Conservation (phyloP, 768 basidiomycete species). For the Paxillus involutus region DNA sequence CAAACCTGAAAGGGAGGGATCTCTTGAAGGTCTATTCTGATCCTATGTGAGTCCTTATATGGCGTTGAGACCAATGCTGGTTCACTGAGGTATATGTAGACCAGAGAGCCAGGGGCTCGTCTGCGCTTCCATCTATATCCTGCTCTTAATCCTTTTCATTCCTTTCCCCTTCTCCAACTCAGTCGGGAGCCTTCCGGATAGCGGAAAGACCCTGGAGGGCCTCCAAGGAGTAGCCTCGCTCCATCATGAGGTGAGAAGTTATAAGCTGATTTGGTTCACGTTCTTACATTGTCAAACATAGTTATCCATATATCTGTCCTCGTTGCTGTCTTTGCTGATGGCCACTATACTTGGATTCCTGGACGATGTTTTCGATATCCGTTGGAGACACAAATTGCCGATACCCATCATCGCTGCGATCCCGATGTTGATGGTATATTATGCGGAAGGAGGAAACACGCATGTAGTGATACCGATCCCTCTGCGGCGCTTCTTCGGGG, state of each 20-base stretch:
- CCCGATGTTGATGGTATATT: conserved; percentile 94
- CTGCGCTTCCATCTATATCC: conserved; percentile 85
- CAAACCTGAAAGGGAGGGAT: conserved; percentile 84
- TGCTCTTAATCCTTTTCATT: conserved; percentile 87
- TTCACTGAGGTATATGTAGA: conserved; percentile 40
- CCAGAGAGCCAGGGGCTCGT: conserved; percentile 94
- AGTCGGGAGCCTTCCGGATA: conserved; percentile 46
- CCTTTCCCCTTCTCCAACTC: conserved; percentile 90
- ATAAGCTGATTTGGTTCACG: neutral
- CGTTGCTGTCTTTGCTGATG: conserved; percentile 86
- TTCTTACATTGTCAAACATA: conserved; percentile 27
- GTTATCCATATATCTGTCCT: conserved; percentile 92
- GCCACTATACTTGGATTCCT: conserved; percentile 94
- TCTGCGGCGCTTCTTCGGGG: conserved; percentile 68
- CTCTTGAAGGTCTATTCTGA: conserved; percentile 78
- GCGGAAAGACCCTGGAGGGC: conserved; percentile 46
- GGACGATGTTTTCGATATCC: conserved; percentile 97
- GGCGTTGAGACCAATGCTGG: neutral
- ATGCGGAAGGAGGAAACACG: conserved; percentile 91
- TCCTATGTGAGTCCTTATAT: conserved; percentile 53
- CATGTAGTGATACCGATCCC: conserved; percentile 92
- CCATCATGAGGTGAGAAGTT: conserved; percentile 66
- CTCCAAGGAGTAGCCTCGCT: conserved; percentile 50
- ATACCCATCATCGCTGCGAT: conserved; percentile 96
- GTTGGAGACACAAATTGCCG: conserved; percentile 97